phyloP scores from a whole-genome alignment of 2,329 filamentous ascomycete species.

The Trichoderma citrinoviride region DNA sequence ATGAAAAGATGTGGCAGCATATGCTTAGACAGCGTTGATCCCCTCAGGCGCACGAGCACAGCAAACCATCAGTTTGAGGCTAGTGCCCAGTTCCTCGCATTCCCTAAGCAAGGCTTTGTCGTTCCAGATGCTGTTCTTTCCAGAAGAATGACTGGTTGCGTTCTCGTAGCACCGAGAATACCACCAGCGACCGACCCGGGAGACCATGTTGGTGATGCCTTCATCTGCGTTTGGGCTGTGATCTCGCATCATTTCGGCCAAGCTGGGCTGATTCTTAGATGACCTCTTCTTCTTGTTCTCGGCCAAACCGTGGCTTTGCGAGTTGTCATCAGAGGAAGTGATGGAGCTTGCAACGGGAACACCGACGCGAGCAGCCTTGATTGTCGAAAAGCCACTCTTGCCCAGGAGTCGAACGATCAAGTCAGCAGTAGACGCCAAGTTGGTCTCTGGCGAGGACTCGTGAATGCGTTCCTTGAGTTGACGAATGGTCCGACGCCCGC shows the following conservation, averaged over 20 bases:
- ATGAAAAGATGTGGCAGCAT: neutral
- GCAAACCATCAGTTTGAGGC: constrained; percentile 86
- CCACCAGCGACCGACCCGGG: constrained; percentile 93
- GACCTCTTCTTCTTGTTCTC: constrained; percentile 38
- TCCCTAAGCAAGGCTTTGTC: constrained; percentile 74
- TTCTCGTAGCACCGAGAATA: constrained; percentile 90
- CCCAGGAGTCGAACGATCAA: constrained; percentile 65
- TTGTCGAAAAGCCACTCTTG: constrained; percentile 64
- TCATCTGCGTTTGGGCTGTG: constrained; percentile 71
- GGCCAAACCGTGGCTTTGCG: constrained; percentile 23
- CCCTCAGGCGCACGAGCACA: constrained; percentile 78
- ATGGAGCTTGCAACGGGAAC: constrained; percentile 65
- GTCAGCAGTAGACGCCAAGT: constrained; percentile 59
- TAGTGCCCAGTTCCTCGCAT: constrained; percentile 82
- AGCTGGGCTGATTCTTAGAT: constrained; percentile 49
- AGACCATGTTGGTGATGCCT: constrained; percentile 87
- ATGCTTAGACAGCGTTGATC: constrained; percentile 46
- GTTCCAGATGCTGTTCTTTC: constrained; percentile 71
- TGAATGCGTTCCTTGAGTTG: constrained; percentile 70
- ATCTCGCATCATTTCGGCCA: constrained; percentile 72
- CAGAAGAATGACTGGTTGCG: constrained; percentile 47
- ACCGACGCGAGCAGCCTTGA: constrained; percentile 75
- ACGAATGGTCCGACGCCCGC: constrained; percentile 65
- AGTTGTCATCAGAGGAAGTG: constrained; percentile 30
- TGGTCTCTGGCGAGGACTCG: constrained; percentile 56